phyloP scores from a whole-genome alignment of 768 basidiomycete genomes.

The Boletus fagicola region DNA sequence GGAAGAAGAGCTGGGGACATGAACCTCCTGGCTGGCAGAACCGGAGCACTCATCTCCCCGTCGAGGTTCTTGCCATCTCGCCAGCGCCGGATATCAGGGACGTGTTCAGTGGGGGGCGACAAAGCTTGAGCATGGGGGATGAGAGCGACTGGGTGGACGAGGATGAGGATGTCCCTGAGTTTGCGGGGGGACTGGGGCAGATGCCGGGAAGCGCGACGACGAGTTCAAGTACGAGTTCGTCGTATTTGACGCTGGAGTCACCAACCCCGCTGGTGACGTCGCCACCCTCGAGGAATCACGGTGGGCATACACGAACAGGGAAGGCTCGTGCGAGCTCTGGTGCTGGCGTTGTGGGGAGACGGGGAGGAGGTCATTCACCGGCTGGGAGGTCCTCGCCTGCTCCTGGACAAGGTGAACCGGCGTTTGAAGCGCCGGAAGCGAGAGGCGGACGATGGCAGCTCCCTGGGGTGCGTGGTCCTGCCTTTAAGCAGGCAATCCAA shows the following conservation, averaged over 20 bases:
- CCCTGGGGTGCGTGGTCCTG: slow-evolving; percentile 65
- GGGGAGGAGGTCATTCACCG: slow-evolving; percentile 59
- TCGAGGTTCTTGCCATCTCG: slow-evolving; percentile 76
- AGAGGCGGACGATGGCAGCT: slow-evolving; percentile 66
- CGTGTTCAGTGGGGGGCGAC: slow-evolving; percentile 66
- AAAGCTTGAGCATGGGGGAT: slow-evolving; percentile 59
- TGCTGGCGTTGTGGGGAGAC: slow-evolving; percentile 30
- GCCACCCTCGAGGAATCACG: slow-evolving; percentile 50
- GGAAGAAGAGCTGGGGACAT: slow-evolving; percentile 88
- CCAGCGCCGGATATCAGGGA: slow-evolving; percentile 60
- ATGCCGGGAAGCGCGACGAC: slow-evolving; percentile 31
- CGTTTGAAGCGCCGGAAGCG: slow-evolving; percentile 47
- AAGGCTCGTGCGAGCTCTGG: slow-evolving; percentile 28
- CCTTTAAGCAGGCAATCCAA: slow-evolving; percentile 70
- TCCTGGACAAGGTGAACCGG: slow-evolving; percentile 44
- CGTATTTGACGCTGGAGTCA: slow-evolving; percentile 33
- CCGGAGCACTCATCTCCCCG: slow-evolving; percentile 59
- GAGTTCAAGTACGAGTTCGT: slow-evolving; percentile 25
- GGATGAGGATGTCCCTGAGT: slow-evolving; percentile 70
- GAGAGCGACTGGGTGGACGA: slow-evolving; percentile 90
- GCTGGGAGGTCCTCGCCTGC: slow-evolving; percentile 60
- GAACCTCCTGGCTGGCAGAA: slow-evolving; percentile 85
- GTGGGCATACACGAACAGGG: slow-evolving; percentile 37
- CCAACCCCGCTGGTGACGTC: slow-evolving; percentile 43
- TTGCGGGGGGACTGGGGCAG: slow-evolving; percentile 80